phyloP scores from a whole-genome alignment of 768 basidiomycete genomes.

The Gloeostereum incarnatum region DNA sequence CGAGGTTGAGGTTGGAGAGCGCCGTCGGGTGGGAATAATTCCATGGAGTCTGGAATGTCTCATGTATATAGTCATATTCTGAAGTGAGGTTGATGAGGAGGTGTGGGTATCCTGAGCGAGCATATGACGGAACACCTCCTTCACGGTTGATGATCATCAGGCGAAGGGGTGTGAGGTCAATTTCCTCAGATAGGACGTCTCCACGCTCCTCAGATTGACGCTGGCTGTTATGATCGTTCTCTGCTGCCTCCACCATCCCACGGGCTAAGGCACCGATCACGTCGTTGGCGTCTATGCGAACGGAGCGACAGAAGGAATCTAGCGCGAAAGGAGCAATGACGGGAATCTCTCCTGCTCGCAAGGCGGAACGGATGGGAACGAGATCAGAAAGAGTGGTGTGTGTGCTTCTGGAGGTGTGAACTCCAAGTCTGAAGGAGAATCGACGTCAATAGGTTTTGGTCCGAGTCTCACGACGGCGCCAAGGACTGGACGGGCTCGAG shows the following conservation, averaged over 20 bases:
- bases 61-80: slow-evolving; percentile 76
- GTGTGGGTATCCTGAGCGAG: slow-evolving; percentile 90
- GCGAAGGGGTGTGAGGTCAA: slow-evolving; percentile 87
- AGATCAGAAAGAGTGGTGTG: slow-evolving; percentile 73
- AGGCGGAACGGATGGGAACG: slow-evolving; percentile 76
- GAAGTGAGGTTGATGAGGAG: slow-evolving; percentile 90
- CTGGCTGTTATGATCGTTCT: slow-evolving; percentile 18
- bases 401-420: slow-evolving; percentile 62
- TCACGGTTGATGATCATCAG: slow-evolving; percentile 97
- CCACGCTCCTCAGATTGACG: slow-evolving; percentile 22
- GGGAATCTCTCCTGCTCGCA: slow-evolving; percentile 92
- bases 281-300: slow-evolving; percentile 80
- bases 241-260: slow-evolving; percentile 64
- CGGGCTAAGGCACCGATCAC: slow-evolving; percentile 81
- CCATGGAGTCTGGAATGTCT: slow-evolving; percentile 81
- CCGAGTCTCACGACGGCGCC: slow-evolving; percentile 81
- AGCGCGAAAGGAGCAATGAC: slow-evolving; percentile 90
- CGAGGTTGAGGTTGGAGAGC: slow-evolving; percentile 76
- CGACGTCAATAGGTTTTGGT: slow-evolving; percentile 49
- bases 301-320: slow-evolving; percentile 82
- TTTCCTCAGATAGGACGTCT: slow-evolving; percentile 35
- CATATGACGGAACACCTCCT: slow-evolving; percentile 96
- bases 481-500: slow-evolving; percentile 79
- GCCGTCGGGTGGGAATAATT: slow-evolving; percentile 70
- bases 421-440: slow-evolving; percentile 18